phyloP scores from a whole-genome alignment of 164 flowering plant species.

The Liriodendron chinense region DNA sequence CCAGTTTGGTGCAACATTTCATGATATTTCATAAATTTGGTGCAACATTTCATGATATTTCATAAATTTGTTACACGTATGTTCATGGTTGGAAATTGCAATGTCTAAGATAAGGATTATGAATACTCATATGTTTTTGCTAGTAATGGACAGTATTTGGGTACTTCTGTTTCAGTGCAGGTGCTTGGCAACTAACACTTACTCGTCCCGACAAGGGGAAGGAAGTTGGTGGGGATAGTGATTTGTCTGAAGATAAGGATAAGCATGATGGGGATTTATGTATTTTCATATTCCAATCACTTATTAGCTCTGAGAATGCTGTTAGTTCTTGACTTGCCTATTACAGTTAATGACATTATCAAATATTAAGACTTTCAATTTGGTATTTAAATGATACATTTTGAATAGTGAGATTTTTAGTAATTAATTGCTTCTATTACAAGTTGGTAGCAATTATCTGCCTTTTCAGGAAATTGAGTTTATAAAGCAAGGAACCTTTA shows the following conservation, averaged over 20 bases:
- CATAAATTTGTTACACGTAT: no score
- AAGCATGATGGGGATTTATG: conserved; percentile 47
- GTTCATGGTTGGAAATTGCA: background rate
- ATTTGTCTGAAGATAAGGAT: conserved; percentile 20
- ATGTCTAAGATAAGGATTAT: background rate
- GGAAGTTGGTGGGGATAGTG: conserved; percentile 25
- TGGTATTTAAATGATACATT: background rate
- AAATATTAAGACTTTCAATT: background rate
- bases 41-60: no score
- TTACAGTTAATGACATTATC: background rate
- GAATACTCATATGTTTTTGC: background rate
- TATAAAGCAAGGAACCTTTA: conserved; percentile 79
- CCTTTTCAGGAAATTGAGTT: conserved; percentile 86
- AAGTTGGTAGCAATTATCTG: background rate
- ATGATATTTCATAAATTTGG: no score
- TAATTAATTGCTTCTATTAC: background rate
- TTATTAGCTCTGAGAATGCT: conserved; percentile 65
- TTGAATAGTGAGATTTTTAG: background rate
- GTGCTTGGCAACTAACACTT: conserved; percentile 85
- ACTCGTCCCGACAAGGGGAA: conserved; percentile 36
- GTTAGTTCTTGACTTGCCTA: conserved; percentile 33
- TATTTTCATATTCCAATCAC: conserved; percentile 71
- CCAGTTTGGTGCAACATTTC: no score
- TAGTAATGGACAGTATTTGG: background rate
- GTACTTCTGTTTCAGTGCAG: conserved; percentile 49